Conservation (phyloP, 75 land plant species). For the Larix kaempferi region DNA sequence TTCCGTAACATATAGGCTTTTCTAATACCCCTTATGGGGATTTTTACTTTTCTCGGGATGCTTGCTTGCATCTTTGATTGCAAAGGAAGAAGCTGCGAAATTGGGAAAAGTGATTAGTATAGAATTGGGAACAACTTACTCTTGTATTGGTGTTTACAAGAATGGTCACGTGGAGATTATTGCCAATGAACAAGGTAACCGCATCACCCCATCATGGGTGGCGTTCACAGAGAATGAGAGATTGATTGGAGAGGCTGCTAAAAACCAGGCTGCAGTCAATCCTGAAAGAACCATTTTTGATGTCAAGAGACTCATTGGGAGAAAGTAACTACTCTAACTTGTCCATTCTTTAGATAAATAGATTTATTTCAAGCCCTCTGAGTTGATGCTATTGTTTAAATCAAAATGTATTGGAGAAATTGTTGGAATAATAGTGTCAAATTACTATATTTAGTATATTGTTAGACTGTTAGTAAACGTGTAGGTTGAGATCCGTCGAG, state of each 20-base stretch:
- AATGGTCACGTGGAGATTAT: slow-evolving; percentile 80
- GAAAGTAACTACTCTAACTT: slow-evolving; percentile 31
- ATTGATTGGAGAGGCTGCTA: slow-evolving; percentile 67
- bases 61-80: slow-evolving; percentile 23
- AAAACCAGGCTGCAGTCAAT: slow-evolving; percentile 75
- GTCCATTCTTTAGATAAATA: background rate
- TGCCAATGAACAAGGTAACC: slow-evolving; percentile 78
- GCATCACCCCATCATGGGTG: slow-evolving; percentile 79
- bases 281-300: slow-evolving; percentile 72
- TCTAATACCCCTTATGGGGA: background rate
- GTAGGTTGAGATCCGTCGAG: too few relatives aligned
- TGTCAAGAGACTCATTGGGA: slow-evolving; percentile 65
- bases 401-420: too few relatives aligned
- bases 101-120: slow-evolving; percentile 73
- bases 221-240: slow-evolving; percentile 65
- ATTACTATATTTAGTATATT: too few relatives aligned
- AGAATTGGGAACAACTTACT: slow-evolving; percentile 75
- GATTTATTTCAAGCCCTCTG: too few relatives aligned
- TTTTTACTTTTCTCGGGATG: slow-evolving; percentile 10
- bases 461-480: too few relatives aligned
- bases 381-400: too few relatives aligned
- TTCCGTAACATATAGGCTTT: background rate
- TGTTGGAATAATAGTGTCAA: too few relatives aligned
- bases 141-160: slow-evolving; percentile 77
- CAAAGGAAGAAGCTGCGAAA: slow-evolving; percentile 62